Evolutionary conservation across 768 basidiomycete species (phyloP).

Genomic region (Boletus bicolor): DNA sequence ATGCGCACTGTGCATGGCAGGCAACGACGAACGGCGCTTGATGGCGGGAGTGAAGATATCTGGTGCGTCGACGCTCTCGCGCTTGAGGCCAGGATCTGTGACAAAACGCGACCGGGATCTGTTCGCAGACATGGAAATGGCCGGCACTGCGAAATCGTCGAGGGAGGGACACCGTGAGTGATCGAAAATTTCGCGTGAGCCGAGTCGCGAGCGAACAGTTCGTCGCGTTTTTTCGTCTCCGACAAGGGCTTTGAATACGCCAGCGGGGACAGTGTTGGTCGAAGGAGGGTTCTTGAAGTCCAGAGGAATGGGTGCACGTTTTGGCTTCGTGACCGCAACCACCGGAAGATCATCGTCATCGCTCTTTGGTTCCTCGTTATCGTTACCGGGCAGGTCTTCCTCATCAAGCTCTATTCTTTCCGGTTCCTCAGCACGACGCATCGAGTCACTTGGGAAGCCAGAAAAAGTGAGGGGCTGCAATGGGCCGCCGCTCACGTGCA

Average conservation of each 20-base stretch:
- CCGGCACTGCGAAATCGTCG: slow-evolving; percentile 68
- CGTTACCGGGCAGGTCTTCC: slow-evolving; percentile 6
- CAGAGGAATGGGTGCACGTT: slow-evolving; percentile 73
- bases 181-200: slow-evolving; percentile 72
- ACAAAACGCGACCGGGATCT: slow-evolving; percentile 52
- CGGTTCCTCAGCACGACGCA: slow-evolving; percentile 18
- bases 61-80: slow-evolving; percentile 27
- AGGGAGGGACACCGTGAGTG: slow-evolving; percentile 67
- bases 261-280: slow-evolving; percentile 79
- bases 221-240: slow-evolving; percentile 66
- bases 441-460: slow-evolving; percentile 48
- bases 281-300: slow-evolving; percentile 68
- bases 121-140: slow-evolving; percentile 63
- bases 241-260: slow-evolving; percentile 78
- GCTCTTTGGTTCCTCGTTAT: slow-evolving; percentile 9
- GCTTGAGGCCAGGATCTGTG: slow-evolving; percentile 52
- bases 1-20: slow-evolving; percentile 47
- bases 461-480: slow-evolving; percentile 59
- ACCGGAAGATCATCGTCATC: slow-evolving; percentile 17
- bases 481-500: slow-evolving; percentile 20
- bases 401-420: slow-evolving; percentile 11
- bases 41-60: slow-evolving; percentile 44
- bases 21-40: slow-evolving; percentile 56
- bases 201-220: slow-evolving; percentile 70
- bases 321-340: slow-evolving; percentile 35